Evolutionary conservation across 2,329 filamentous ascomycete genomes (phyloP), one percentile per base, ranked within the genome.

Genomic region (Ophiocordyceps robertsii): DNA sequence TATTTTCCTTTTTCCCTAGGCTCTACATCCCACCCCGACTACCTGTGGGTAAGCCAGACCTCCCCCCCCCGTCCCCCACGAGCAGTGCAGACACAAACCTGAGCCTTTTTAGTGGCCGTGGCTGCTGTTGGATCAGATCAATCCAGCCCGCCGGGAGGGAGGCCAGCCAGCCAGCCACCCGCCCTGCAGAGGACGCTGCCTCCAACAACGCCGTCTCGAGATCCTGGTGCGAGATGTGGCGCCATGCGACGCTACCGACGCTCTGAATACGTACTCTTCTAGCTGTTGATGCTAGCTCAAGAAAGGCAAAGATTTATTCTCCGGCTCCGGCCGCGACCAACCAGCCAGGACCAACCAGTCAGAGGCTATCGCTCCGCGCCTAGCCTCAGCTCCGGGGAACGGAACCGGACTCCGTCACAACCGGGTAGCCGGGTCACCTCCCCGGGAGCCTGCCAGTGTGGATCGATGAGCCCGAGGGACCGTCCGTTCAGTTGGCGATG

Each of bases 111-210:
- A n/a, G n/a, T n/a, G n/a, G 16, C 10, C 30, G 17, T 35, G 33
- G 38, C 31, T 29, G 44, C 27, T 44, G 39, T 38, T 31, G 40
- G 42, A 43, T 44, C 38, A 47, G 45, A 44, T 47, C 45, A 49
- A 49, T 40, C 49, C 44, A 47, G 35, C 42, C 44, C 45, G 41
- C 43, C 44, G 49, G 49, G 43, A 46, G 44, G 38, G n/a, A n/a
- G n/a, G 19, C 19, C 19, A 19, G 19, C 19, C 19, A 33, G 31
- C 31, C 39, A 41, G 31, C 39, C 39, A 35, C 39, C 30, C 31
- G 39, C 32, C 39, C 21, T 29, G 16, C 21, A 38, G 14, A 17
- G 14, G 21, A 38, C 9, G 27, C n/a, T 14, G 8, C 14, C 16
- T 36, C 33, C 33, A 36, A 13, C 12, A 6, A 31, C 5, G 29